Evolutionary conservation across 257 asterid species (phyloP).

Genomic region (Solanum etuberosum): DNA sequence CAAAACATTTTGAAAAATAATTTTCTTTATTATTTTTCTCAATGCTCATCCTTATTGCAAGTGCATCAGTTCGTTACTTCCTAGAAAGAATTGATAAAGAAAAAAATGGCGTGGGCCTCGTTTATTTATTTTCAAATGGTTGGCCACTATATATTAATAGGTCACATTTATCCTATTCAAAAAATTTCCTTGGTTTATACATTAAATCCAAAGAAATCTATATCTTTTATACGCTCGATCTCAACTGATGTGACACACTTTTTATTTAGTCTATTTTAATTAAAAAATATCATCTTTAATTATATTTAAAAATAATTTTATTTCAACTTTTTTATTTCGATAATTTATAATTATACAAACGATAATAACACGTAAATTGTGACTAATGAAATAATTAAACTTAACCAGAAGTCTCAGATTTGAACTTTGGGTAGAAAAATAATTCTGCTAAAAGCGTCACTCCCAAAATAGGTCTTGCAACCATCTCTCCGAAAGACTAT

Average conservation of each 20-base stretch:
- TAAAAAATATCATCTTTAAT: neutral
- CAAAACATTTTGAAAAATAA: neutral
- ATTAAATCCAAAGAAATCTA: neutral
- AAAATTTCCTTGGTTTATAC: neutral
- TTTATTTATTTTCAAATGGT: neutral
- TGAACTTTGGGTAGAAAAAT: too few species aligned
- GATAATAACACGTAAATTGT: neutral
- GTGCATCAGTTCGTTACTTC: neutral
- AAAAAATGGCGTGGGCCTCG: neutral
- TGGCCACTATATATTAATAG: neutral
- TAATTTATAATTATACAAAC: neutral
- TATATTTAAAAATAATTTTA: neutral
- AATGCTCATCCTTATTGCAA: neutral
- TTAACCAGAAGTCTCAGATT: neutral
- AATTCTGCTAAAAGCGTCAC: too few species aligned
- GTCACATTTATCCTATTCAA: neutral
- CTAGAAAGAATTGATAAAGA: neutral
- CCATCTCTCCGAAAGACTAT: too few species aligned
- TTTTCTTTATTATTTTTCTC: neutral
- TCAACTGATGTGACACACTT: neutral
- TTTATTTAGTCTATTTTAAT: neutral
- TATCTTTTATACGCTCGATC: neutral
- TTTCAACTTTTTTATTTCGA: neutral
- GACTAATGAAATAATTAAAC: neutral
- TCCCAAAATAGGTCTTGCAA: too few species aligned